Evolutionary conservation across 2,329 filamentous ascomycete genomes (phyloP).

Genomic region (Arachnopeziza araneosa): DNA sequence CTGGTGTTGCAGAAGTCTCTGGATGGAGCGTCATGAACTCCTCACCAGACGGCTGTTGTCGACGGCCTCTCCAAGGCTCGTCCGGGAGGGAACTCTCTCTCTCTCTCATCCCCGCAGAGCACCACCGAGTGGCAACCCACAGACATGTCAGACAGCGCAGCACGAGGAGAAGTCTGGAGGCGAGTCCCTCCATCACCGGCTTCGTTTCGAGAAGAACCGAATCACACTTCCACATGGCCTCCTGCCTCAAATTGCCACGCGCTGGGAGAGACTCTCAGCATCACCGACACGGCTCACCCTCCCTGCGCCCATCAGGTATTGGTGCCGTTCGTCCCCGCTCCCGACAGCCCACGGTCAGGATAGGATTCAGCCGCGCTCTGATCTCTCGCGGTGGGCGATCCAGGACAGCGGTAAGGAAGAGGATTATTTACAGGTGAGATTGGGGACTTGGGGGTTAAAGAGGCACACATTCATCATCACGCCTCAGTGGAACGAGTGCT

Average conservation of each 20-base stretch:
- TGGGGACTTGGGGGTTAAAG: background rate
- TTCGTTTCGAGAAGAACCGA: background rate
- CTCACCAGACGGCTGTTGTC: no score
- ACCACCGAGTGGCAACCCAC: background rate
- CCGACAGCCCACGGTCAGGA: background rate
- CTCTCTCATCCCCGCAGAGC: no score
- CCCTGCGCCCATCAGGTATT: background rate
- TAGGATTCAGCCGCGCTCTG: background rate
- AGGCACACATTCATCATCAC: background rate
- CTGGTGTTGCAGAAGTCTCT: no score
- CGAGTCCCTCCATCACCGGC: background rate
- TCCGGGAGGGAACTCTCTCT: no score
- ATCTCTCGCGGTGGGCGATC: background rate
- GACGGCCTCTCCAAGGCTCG: no score
- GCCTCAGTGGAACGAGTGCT: background rate
- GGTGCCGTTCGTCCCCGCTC: background rate
- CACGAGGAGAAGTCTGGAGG: background rate
- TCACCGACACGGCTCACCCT: no score
- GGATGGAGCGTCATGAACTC: no score
- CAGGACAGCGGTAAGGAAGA: background rate
- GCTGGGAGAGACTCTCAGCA: no score
- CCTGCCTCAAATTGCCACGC: background rate
- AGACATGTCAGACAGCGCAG: background rate
- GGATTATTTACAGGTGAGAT: no score
- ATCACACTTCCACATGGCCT: background rate